Base-by-base conservation (phyloP, 345 rosid genomes). In the Gossypium arboreum region DNA sequence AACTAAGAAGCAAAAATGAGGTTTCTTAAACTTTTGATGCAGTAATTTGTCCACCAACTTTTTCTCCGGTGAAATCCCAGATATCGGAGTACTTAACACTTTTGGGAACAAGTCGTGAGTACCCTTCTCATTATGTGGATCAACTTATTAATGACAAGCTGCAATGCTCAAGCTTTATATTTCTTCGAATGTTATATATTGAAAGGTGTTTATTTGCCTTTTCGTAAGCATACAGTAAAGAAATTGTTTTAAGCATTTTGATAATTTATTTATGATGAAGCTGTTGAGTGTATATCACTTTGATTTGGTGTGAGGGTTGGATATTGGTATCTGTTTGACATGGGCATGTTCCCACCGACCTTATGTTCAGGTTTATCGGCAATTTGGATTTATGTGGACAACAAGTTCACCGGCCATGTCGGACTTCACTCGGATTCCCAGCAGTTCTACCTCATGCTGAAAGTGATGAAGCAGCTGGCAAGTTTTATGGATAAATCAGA, bases 361-460 rank as follows among this genome's bases (percentile, higher is more conserved):
- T 73, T 44, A 25, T 75, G 48, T 52, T 54, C 81, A 94, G 98
- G 75, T 90, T 87, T 79, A 80, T 84, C 1, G 98, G 98, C 60
- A 94, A 94, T 76, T 80, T 87, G 70, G 98, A 92, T 78, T 90
- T 94, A 43, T 94, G 98, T 13, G 98, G 98, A 9, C 89, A 82
- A 68, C 98, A 92, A 90, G 87, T 94, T 74, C 86, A 85, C 79
- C 91, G 90, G 83, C 98, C 91, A 58, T 94, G 98, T 76, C 84
- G 96, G 80, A 91, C 98, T 62, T 87, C 98, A 25, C 78, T 94
- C 90, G 98, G 98, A n/a, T 94, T 94, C 66, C 98, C 98, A 24
- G 98, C 82, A 6, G 98, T 94, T 72, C 85, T 94, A 76, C 98
- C 98, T 16, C 98, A 94, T 85, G 93, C 94, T 62, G 88, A 85